Conservation (phyloP, 441 rosid species). For the Mallotus japonicus region DNA sequence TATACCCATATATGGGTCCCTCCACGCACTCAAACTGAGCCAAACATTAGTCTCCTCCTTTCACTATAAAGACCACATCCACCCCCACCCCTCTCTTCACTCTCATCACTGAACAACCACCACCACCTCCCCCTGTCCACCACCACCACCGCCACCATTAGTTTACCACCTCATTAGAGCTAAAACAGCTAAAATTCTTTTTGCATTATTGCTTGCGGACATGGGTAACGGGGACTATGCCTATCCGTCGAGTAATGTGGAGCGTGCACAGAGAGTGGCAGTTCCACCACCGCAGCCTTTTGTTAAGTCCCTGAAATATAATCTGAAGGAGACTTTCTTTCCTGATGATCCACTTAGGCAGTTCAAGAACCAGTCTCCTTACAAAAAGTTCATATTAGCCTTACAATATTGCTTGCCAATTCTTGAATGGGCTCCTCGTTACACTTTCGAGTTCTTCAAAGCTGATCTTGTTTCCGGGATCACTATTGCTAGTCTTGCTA, state of each 20-base stretch:
- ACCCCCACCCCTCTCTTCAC: neutral
- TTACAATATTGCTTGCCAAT: constrained; percentile 70
- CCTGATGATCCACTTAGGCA: constrained; percentile 89
- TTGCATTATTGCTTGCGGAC: neutral
- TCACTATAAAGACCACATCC: neutral
- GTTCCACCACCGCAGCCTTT: constrained; percentile 79
- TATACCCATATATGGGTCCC: neutral
- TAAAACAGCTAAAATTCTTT: neutral
- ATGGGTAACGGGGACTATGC: constrained; percentile 52
- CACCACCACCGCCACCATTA: neutral
- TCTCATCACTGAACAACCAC: neutral
- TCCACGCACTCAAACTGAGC: neutral
- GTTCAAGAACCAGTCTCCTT: constrained; percentile 67
- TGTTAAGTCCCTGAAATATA: constrained; percentile 58
- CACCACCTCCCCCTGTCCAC: neutral
- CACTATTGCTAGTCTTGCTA: constrained; percentile 91
- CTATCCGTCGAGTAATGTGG: constrained; percentile 33
- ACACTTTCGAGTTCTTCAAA: constrained; percentile 60
- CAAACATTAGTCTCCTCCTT: neutral
- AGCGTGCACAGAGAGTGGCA: constrained; percentile 46
- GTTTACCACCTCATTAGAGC: neutral
- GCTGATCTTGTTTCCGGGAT: constrained; percentile 78
- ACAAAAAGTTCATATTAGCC: constrained; percentile 43
- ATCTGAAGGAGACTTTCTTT: constrained; percentile 79
- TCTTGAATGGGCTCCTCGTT: constrained; percentile 80